Evolutionary conservation across 257 asterid genomes (phyloP), one percentile per base, ranked within the genome.

Genomic region (Cynanchum wilfordii): DNA sequence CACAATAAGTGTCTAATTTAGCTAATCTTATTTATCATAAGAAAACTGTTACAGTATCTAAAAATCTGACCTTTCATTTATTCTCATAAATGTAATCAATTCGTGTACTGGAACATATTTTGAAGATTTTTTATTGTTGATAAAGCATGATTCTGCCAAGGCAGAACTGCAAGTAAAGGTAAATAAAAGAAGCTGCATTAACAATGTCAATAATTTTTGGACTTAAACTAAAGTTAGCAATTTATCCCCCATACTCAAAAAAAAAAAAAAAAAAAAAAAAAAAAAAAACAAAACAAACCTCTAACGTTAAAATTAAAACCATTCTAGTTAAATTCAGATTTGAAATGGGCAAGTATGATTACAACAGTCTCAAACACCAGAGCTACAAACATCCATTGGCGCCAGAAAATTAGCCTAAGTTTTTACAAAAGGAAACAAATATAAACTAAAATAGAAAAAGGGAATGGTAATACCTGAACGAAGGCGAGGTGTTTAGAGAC

Each of bases 401-500:
- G 2, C 45, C 47, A 0, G 38, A 13, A 29, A 62, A 62, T 27
- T 15, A 30, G 33, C 33, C 6, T 44, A 62, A 30, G 45, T 62
- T 60, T 29, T 62, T 6, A 16, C 2, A 29, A 29, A 16, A 62
- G 24, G 44, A 62, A 30, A 62, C 16, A 3, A 62, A 62, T 62
- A 24, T 15, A 64, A 33, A 30, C 19, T 27, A 64, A 69, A 12
- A 42, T 0, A 42, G 47, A 24, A 58, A 19, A 49, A 25, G 17
- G 8, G 45, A 42, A 65, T 3, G 38, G 16, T 72, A 51, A 42
- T 36, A 82, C 99, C 99, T 94, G 88, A 86, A 94, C 78, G 70
- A 91, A 94, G n/a, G 89, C 79, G 51, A 91, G 90, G 86, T 94
- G 99, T 60, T 86, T 87, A 33, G 87, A 79, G 62, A 89, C 81